These are phyloP conservation scores for Taxillus chinensis DNA, from an alignment of 164 flowering plant genomes.

Conservation along the genomic window DNA sequence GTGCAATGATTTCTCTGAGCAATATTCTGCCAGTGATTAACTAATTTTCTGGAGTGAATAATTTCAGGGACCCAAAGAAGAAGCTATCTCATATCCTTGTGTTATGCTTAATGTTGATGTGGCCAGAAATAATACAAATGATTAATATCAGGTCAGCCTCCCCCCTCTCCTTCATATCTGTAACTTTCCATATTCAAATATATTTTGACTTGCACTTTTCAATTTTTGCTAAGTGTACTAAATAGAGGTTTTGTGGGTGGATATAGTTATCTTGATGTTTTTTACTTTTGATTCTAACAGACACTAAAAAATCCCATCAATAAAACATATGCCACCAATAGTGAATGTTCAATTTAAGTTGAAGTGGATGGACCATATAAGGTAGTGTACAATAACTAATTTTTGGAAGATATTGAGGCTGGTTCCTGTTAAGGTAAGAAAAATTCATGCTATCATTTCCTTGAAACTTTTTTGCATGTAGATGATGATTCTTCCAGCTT, in stretches of 20 bases:
- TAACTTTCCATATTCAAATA: background rate
- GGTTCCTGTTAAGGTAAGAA: no score
- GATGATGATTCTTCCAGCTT: no score
- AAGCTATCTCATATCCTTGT: constrained; percentile 98
- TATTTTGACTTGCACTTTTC: background rate
- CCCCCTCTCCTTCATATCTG: background rate
- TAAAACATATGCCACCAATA: constrained; percentile 73
- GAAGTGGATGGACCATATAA: constrained; percentile 99
- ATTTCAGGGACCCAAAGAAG: constrained; percentile 75
- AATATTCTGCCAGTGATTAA: constrained; percentile 6
- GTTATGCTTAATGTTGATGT: constrained; percentile 99
- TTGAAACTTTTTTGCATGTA: no score
- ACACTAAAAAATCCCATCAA: constrained; percentile 69
- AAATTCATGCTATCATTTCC: no score
- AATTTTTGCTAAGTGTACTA: background rate
- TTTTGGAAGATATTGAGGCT: no score
- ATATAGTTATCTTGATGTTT: background rate
- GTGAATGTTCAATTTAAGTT: constrained; percentile 98
- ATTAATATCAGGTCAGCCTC: constrained; percentile 83
- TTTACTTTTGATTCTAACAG: constrained; percentile 29
- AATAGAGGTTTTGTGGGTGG: no score
- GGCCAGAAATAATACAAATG: constrained; percentile 91
- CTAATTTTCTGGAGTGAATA: constrained; percentile 9
- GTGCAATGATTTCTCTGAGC: no score
- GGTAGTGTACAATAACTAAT: constrained; percentile 35